Base-by-base conservation (phyloP, 2,329 filamentous ascomycete species). In the Scolecobasidium constrictum region DNA sequence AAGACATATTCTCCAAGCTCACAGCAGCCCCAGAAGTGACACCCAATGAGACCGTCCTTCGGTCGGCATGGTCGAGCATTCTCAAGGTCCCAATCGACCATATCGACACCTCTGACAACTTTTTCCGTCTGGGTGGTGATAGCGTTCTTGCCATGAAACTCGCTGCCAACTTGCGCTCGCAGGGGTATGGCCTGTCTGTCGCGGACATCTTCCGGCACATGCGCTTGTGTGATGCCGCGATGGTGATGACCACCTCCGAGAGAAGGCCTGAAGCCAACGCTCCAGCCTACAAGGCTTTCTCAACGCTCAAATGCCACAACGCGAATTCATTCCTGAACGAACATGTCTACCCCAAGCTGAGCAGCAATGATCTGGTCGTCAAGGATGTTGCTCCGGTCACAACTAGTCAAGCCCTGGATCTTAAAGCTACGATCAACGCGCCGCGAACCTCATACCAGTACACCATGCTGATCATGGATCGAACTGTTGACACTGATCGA, bases 381-480 rank as follows among this genome's bases (percentile, higher is more conserved):
- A 53, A 60, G 2, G 71, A 81, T 48, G 66, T 79, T 2, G 63
- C 78, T 2, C 78, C 77, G 2, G 66, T 72, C 1, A 68, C 75
- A 0, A 75, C 75, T 3, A 62, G 78, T 2, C 77, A 81, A 50
- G 65, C 72, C 31, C 63, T 79, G 16, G 77, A 77, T 12, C 68
- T 82, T 33, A 65, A 64, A 46, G 76, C 68, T 17, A 81, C 77
- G 0, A 65, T 73, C 2, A 60, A 72, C 13, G 59, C 68, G 3
- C 77, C 77, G 3, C 69, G 78, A 2, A 80, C 74, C 52, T 81
- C 77, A 0, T 60, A 75, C 1, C 73, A 77, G 12, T 82, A 84
- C 52, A 77, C 77, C 47, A 65, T 78, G 46, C 75, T 83, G 56
- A 75, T 76, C 56, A 71, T 83, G 42, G 67, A 75, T 18, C 66